Evolutionary conservation across 2,329 filamentous ascomycete genomes (phyloP), one percentile per base, ranked within the genome.

Genomic region (Colletotrichum caudatum): DNA sequence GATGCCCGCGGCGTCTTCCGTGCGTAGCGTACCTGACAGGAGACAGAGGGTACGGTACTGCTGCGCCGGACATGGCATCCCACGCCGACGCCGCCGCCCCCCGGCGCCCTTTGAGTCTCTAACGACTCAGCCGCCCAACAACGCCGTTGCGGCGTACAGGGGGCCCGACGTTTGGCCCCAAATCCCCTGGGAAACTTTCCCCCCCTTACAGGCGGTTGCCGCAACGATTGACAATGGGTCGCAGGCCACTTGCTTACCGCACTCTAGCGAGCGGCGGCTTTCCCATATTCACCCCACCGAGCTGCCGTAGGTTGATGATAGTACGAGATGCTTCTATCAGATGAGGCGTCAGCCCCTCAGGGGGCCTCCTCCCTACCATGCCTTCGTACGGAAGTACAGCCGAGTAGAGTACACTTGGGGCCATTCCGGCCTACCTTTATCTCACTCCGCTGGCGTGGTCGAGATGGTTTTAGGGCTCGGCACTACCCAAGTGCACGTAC

Each of bases 151-250:
- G 59, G 59, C 59, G 33, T 50, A 64, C 65, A 69, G 65, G 58
- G 69, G 65, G 53, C 26, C 39, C 41, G 37, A 60, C 59, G 33
- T 59, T 71, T 69, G 65, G 39, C 44, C 53, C 65, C 59, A 35
- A 50, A 23, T 59, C 53, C 53, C 65, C 54, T 59, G n/a, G 59
- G 51, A 64, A 50, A 51, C 46, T 60, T 56, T 41, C 16, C 37
- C 63, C 33, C 69, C 33, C 65, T 71, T 64, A 64, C 69, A 64
- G 64, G 58, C 53, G 51, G 69, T 71, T 69, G 69, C 69, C 69
- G 65, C 53, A 69, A 69, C 65, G 29, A 69, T 69, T 62, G 33
- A 63, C 46, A 29, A 48, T n/a, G 35, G 41, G 44, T 56, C 56
- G 18, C 35, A 56, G 61, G n/a, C 53, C 33, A 20, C 20, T 37